Base-by-base conservation (phyloP, 768 basidiomycete genomes). In the Pulveroboletus ravenelii region DNA sequence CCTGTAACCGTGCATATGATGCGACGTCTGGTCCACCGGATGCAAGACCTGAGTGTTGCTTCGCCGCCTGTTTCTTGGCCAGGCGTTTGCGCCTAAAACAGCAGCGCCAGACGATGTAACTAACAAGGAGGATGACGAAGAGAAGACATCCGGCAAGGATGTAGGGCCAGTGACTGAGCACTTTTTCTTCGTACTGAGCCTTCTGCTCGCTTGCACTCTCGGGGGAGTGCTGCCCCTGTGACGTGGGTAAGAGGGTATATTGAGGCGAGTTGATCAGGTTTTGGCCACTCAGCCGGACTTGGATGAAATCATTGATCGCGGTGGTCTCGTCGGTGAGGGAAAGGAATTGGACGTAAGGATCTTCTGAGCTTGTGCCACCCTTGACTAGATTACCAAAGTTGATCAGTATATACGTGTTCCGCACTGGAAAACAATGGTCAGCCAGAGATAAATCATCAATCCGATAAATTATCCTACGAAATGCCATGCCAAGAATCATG, bases 401-500 rank as follows among this genome's bases (percentile, higher is more conserved):
- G 44, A 90, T 72, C 10, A 89, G 74, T 4, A 81, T 78, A 64
- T 91, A 90, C 2, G 76, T 70, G 59, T 89, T 91, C 13, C 89
- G 85, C 53, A 91, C 89, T 90, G n/a, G 54, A 25, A 45, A 41
- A 42, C 10, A 15, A 39, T 10, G 12, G 42, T 64, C 32, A 58
- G 31, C 42, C 20, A 18, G 52, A 25, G 25, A 36, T 31, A 47
- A 5, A 12, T 20, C 14, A n/a, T 10, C 35, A 34, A 30, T 15
- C 15, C 17, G 29, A 44, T 9, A 31, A 34, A 38, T 34, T 8
- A 5, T 67, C 85, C 58, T 67, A 89, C 87, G 50, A 72, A 90
- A 88, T 47, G 77, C 78, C 86, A 89, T 88, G 55, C 88, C 88
- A 43, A 89, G 75, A 58, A 90, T 87, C 75, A 89, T 82, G 58